Percentiles rank a stretch among this genome's conserved stretches.
These are phyloP conservation scores for Diaporthe ampelina DNA, from an alignment of 2,329 filamentous ascomycete genomes.

Conservation along the genomic window DNA sequence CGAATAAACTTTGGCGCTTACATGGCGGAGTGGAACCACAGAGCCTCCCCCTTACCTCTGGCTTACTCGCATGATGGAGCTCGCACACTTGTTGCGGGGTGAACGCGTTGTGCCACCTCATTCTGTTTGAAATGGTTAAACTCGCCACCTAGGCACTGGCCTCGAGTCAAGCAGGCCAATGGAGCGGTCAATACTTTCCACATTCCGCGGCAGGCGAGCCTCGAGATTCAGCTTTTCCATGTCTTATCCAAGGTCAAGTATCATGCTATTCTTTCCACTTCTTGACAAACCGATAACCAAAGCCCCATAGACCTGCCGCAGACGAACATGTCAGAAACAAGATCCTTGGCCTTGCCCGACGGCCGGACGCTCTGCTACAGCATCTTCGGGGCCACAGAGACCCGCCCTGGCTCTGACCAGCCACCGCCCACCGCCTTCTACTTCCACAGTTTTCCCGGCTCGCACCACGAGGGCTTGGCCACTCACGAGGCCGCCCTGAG, in stretches of 20 bases:
- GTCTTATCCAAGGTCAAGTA: not conserved
- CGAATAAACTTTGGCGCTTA: not conserved
- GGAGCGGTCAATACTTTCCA: not conserved
- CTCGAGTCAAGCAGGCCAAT: not conserved
- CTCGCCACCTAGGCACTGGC: too few species aligned
- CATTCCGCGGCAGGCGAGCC: not conserved
- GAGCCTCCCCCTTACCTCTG: not conserved
- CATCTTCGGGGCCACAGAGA: conserved; percentile 43
- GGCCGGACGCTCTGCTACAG: conserved; percentile 49
- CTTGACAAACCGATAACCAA: not conserved
- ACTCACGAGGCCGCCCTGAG: conserved; percentile 39
- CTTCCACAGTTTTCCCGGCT: conserved; percentile 51
- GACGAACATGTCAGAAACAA: not conserved
- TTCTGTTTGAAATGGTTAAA: not conserved
- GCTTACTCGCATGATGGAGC: too few species aligned
- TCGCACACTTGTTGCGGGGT: too few species aligned
- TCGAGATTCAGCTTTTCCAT: not conserved
- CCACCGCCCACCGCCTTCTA: conserved; percentile 45
- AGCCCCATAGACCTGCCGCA: not conserved
- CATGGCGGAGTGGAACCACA: not conserved
- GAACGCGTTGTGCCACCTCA: too few species aligned
- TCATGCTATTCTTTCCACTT: not conserved
- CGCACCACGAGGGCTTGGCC: conserved; percentile 46
- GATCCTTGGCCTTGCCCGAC: conserved; percentile 44
- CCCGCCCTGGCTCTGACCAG: conserved; percentile 39